A percentile compares a stretch with the other conserved stretches of the same genome.
These are phyloP conservation scores for Blastocrithidia nonstop DNA, from an alignment of 208 protist species.

Conservation along the genomic window DNA sequence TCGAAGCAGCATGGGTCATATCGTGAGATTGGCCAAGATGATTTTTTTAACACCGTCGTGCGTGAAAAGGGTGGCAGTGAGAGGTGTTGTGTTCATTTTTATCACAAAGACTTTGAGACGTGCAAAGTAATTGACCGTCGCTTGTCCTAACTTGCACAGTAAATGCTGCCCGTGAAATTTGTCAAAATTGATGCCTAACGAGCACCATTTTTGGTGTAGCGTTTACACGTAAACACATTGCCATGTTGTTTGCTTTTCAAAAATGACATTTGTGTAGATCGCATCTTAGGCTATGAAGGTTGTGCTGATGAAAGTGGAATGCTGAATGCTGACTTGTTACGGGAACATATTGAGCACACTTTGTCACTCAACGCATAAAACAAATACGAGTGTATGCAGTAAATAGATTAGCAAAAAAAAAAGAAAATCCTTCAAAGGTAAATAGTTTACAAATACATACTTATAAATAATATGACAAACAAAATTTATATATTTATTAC, in stretches of 20 bases:
- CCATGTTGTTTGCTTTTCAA: constrained; percentile 89
- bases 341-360: constrained; percentile 37
- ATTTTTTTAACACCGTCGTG: constrained; percentile 89
- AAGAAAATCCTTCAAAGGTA: too few relatives aligned
- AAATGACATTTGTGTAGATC: constrained; percentile 88
- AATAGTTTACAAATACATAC: background rate
- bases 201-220: constrained; percentile 88
- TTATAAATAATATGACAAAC: background rate
- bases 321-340: constrained; percentile 66
- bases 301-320: constrained; percentile 20
- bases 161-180: constrained; percentile 82
- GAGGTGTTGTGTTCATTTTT: constrained; percentile 87
- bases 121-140: constrained; percentile 93
- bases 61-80: constrained; percentile 83
- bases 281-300: constrained; percentile 92
- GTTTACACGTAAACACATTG: constrained; percentile 83
- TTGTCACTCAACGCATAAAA: constrained; percentile 6
- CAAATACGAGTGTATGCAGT: background rate
- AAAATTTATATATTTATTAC: background rate
- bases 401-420: background rate
- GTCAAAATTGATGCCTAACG: constrained; percentile 90
- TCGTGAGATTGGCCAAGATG: constrained; percentile 82
- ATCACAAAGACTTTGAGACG: constrained; percentile 90
- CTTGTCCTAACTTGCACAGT: constrained; percentile 65
- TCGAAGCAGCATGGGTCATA: constrained; percentile 88